Evolutionary conservation across 129 eudicot species (phyloP).

Genomic region (Arctium lappa): DNA sequence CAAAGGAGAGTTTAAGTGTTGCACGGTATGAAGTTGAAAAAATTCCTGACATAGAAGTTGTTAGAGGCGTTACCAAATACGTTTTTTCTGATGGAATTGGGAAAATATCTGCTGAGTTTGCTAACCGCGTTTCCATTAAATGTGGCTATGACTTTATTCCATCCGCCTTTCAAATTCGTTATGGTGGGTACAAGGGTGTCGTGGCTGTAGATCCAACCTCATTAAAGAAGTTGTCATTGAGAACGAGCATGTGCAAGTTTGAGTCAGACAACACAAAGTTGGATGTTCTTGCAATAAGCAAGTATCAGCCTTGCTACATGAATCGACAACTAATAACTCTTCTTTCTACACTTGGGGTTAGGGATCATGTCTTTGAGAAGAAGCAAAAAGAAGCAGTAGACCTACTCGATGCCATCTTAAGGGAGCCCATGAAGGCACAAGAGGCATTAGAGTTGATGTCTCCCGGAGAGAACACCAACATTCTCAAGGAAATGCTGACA

Average conservation of each 20-base stretch:
- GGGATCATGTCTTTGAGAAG: conserved; percentile 55
- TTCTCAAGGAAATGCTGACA: conserved; percentile 72
- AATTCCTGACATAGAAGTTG: conserved; percentile 45
- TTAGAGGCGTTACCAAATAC: conserved; percentile 28
- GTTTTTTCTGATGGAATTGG: conserved; percentile 89
- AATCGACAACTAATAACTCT: conserved; percentile 78
- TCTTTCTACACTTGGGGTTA: conserved; percentile 73
- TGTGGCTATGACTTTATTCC: conserved; percentile 55
- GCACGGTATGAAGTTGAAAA: conserved; percentile 39
- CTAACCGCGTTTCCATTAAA: conserved; percentile 52
- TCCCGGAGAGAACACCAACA: conserved; percentile 74
- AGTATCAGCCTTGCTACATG: conserved; percentile 76
- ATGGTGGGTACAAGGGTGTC: conserved; percentile 86
- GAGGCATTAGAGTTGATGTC: conserved; percentile 81
- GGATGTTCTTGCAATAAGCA: conserved; percentile 63
- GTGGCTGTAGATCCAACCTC: conserved; percentile 78
- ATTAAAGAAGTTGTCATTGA: conserved; percentile 49
- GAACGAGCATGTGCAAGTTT: conserved; percentile 73
- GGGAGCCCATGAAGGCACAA: conserved; percentile 56
- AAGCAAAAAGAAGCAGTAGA: conserved; percentile 71
- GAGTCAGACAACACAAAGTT: conserved; percentile 55
- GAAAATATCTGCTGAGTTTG: conserved; percentile 70
- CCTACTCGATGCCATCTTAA: conserved; percentile 53
- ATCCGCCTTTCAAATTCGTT: conserved; percentile 78
- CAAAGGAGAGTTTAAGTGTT: conserved; percentile 73